These are phyloP conservation scores for Saccharomyces eubayanus DNA, from an alignment of 805 yeast genomes.

Conservation along the genomic window DNA sequence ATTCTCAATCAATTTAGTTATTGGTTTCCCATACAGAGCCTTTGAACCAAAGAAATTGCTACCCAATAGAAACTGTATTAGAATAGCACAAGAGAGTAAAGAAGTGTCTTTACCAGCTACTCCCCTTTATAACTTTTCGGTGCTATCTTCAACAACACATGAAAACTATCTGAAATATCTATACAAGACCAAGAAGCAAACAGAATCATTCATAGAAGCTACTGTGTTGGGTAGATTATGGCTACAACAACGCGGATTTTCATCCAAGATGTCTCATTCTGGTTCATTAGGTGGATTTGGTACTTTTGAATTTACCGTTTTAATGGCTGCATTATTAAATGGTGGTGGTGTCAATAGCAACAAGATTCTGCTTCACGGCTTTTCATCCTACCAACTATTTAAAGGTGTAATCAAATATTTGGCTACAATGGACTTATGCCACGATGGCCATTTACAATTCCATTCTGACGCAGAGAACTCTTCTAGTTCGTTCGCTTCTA, in stretches of 20 bases:
- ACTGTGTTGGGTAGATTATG: slow-evolving; percentile 79
- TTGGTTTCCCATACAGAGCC: slow-evolving; percentile 60
- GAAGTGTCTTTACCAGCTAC: slow-evolving; percentile 51
- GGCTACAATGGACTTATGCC: slow-evolving; percentile 66
- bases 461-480: slow-evolving; percentile 34
- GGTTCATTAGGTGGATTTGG: slow-evolving; percentile 67
- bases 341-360: slow-evolving; percentile 78
- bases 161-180: slow-evolving; percentile 66
- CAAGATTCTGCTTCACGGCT: slow-evolving; percentile 74
- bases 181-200: slow-evolving; percentile 63
- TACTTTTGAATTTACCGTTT: slow-evolving; percentile 74
- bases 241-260: slow-evolving; percentile 81
- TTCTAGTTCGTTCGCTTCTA: slow-evolving; percentile 21
- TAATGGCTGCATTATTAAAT: slow-evolving; percentile 71
- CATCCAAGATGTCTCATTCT: slow-evolving; percentile 51
- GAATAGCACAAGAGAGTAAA: slow-evolving; percentile 47
- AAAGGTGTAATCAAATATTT: slow-evolving; percentile 77
- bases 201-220: slow-evolving; percentile 82
- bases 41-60: slow-evolving; percentile 70
- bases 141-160: slow-evolving; percentile 60
- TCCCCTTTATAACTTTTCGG: slow-evolving; percentile 76
- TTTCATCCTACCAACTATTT: slow-evolving; percentile 87
- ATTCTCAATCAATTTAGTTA: slow-evolving; percentile 61
- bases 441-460: slow-evolving; percentile 59
- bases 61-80: slow-evolving; percentile 74